Conservation (phyloP, 1,284 basidiomycete species). For the Ceraceosorus guamensis region DNA sequence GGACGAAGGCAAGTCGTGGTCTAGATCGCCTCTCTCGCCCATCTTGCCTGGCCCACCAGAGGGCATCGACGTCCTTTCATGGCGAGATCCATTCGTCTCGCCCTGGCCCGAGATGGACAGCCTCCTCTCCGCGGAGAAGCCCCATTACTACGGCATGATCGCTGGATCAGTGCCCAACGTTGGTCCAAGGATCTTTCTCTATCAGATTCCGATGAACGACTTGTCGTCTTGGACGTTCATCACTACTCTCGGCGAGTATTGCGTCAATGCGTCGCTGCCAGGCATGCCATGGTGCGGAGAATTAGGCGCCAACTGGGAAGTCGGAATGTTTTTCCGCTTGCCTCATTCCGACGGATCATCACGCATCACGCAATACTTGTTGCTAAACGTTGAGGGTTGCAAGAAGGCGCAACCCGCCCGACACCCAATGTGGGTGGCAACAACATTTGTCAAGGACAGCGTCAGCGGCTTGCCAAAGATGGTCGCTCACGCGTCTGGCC, state of each 20-base stretch:
- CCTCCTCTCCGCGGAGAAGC: slow-evolving; percentile 8
- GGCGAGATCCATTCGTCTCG: slow-evolving; percentile 31
- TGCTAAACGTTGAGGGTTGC: slow-evolving; percentile 30
- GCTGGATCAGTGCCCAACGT: slow-evolving; percentile 25
- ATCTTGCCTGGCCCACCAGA: slow-evolving; percentile 22
- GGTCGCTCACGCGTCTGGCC: slow-evolving; percentile 13
- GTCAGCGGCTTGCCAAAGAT: slow-evolving; percentile 7
- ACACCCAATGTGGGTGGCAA: slow-evolving; percentile 17
- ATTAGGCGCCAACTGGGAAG: slow-evolving; percentile 35
- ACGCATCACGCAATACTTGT: slow-evolving; percentile 14
- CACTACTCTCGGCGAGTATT: slow-evolving; percentile 21
- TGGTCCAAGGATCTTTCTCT: slow-evolving; percentile 28
- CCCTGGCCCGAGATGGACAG: slow-evolving; percentile 25
- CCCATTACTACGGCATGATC: slow-evolving; percentile 23
- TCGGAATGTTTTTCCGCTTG: slow-evolving; percentile 28
- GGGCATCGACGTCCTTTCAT: slow-evolving; percentile 24
- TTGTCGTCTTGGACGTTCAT: slow-evolving; percentile 24
- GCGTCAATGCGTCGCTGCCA: slow-evolving; percentile 12
- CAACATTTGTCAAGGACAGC: slow-evolving; percentile 6
- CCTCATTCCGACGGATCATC: slow-evolving; percentile 2
- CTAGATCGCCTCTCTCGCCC: slow-evolving; percentile 10
- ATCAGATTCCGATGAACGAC: slow-evolving; percentile 18
- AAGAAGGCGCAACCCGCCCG: slow-evolving; percentile 15
- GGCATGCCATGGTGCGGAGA: slow-evolving; percentile 17
- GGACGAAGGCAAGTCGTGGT: slow-evolving; percentile 27